Conservation (phyloP, 2,329 filamentous ascomycete species). For the Diaporthe vexans region DNA sequence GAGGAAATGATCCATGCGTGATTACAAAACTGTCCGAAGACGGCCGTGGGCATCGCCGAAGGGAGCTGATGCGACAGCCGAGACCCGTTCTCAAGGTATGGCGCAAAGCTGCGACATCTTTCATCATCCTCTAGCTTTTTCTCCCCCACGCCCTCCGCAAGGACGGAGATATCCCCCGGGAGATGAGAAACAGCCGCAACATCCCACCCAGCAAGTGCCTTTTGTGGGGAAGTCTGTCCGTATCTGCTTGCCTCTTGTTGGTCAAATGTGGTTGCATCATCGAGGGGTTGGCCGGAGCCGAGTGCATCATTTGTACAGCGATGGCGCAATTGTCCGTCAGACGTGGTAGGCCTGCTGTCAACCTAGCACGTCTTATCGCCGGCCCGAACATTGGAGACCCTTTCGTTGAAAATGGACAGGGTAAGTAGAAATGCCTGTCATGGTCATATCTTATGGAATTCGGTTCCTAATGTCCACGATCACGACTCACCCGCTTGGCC, state of each 20-base stretch:
- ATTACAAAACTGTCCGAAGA: conserved; percentile 39
- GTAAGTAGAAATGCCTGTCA: too few species aligned
- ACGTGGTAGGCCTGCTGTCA: background rate
- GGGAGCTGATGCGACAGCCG: conserved; percentile 37
- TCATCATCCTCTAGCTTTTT: conserved; percentile 39
- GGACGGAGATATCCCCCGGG: conserved; percentile 15
- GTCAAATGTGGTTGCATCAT: conserved; percentile 34
- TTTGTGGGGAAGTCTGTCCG: conserved; percentile 3
- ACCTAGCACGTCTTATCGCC: conserved; percentile 6
- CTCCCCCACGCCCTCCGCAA: conserved; percentile 22
- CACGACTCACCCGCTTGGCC: background rate
- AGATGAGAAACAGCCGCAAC: background rate
- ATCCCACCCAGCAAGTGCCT: background rate
- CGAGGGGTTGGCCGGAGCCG: conserved; percentile 17
- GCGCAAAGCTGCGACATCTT: conserved; percentile 39
- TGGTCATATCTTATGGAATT: background rate
- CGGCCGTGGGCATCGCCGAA: conserved; percentile 30
- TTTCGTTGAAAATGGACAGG: background rate
- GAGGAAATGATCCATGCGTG: conserved; percentile 14
- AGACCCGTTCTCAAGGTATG: conserved; percentile 36
- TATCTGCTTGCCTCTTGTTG: conserved; percentile 18
- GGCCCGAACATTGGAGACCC: background rate
- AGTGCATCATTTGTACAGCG: conserved; percentile 37
- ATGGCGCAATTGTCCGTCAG: conserved; percentile 41
- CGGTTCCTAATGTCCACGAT: background rate